Base-by-base conservation (phyloP, 2,329 filamentous ascomycete genomes). In the Trichocomaceae sp. region DNA sequence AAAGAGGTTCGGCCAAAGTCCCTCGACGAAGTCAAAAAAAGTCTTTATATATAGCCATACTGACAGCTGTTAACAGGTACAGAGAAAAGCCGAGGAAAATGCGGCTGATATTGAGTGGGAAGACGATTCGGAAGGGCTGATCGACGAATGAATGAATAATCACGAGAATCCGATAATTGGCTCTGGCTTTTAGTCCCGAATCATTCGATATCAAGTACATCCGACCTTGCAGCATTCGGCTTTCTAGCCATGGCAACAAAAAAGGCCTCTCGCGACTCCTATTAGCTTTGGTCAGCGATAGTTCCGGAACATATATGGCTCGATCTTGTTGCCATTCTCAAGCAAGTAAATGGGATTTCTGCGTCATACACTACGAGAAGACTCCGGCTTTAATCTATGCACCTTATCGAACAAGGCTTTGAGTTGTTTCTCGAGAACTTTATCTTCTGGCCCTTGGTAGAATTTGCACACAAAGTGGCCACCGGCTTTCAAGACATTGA, bases 381-480 rank as follows among this genome's bases (percentile, higher is more conserved):
- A 88, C 54, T 95, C 87, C 1, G 95, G 93, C 71, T 99, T 99
- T 69, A 95, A 87, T 57, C 91, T 80, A 64, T 87, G 79, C 1
- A 99, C 93, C 62, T 83, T 88, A 17, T 77, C 74, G 67, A 99
- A 99, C 63, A 96, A 75, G 48, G 79, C 82, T 68, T 82, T 88
- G 41, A 99, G 76, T 62, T 83, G 82, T 58, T 73, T 77, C 74
- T 96, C 90, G 10, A 99, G 73, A 1, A 75, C 77, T 72, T 88
- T 91, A 66, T 97, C 92, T 70, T 96, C 91, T 5, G 79, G 70
- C 3, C 93, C 93, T 69, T 95, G 89, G 70, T 97, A 99, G 72
- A 95, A 99, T 72, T 99, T 99, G 80, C 92, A 96, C 45, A 99
- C 81, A 63, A 99, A 96, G 69, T 95, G 87, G 1, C 95, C 93